Base-by-base conservation (phyloP, 78 protist genomes). In the Anaeramoeba flamelloides region DNA sequence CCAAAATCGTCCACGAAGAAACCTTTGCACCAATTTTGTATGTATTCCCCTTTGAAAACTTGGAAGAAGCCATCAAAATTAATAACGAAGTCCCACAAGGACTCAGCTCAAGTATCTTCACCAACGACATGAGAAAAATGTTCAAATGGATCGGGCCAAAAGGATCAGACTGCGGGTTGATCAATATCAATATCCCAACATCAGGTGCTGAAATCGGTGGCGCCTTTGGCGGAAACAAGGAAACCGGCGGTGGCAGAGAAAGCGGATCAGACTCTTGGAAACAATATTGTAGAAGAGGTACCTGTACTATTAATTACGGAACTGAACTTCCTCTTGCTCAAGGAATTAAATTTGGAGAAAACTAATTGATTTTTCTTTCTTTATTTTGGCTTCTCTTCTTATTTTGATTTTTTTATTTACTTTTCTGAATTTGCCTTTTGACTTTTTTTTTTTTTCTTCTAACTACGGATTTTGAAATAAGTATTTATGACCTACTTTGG, bases 161-260 rank as follows among this genome's bases (percentile, higher is more conserved):
- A 22, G 96, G 96, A 40, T 81, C 91, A 0, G 96, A 92, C 83
- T 90, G 92, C 79, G 96, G 96, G 78, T 86, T 92, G 12, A 90
- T 91, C 77, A 91, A 91, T 77, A 93, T 92, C 53, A 92, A 92
- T 86, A 86, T 84, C 8, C 88, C 89, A 1, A 90, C 94, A 31
- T 78, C 4, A 39, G 96, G 96, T 41, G 96, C 96, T 40, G 96
- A 92, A 78, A 91, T 92, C 75, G 96, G 96, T 2, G 94, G 94
- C 36, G 96, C 93, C 1, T 92, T 92, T 53, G 95, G 95, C n/a
- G 95, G 94, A 38, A 84, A 92, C 64, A 91, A 92, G 83, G 94
- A 85, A 36, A 91, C 96, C 32, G 96, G 96, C 31, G 87, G 89
- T 36, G 94, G 94, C 36, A 78, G 92, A 36, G 96, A 92, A 75